phyloP scores from a whole-genome alignment of 129 eudicot species.

The Tanacetum coccineum region DNA sequence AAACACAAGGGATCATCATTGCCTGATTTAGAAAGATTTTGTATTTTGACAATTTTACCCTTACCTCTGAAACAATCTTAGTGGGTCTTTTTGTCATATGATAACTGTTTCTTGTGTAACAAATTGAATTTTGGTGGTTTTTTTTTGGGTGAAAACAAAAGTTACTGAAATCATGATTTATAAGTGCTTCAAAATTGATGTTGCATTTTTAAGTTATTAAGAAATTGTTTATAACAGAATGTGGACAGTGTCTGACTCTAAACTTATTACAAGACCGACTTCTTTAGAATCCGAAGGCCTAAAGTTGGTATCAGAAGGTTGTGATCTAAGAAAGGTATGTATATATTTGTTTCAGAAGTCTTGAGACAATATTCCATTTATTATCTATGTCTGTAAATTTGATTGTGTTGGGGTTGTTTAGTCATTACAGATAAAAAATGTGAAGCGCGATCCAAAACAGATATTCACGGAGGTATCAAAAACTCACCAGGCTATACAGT shows the following conservation, averaged over 20 bases:
- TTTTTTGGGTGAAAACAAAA: too few species aligned
- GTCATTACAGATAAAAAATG: conserved; percentile 52
- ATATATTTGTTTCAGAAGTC: conserved; percentile 24
- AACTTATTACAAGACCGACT: too few species aligned
- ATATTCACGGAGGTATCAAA: conserved; percentile 60
- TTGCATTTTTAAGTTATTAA: conserved; percentile 22
- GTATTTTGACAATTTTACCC: too few species aligned
- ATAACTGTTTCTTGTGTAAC: too few species aligned
- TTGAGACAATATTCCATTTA: neutral
- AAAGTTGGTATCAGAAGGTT: conserved; percentile 71
- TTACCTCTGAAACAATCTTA: too few species aligned
- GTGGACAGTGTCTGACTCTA: conserved; percentile 65
- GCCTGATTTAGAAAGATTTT: too few species aligned
- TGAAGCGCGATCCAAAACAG: conserved; percentile 49
- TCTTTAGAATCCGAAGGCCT: conserved; percentile 55
- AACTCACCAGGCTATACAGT: conserved; percentile 62
- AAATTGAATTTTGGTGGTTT: too few species aligned
- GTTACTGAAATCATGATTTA: neutral
- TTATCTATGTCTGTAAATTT: conserved; percentile 5
- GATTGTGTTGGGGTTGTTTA: conserved; percentile 18
- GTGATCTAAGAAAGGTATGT: conserved; percentile 65
- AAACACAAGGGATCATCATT: too few species aligned
- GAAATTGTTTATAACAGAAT: conserved; percentile 49
- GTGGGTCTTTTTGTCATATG: too few species aligned
- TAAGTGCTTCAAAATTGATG: neutral